Evolutionary conservation across 2,329 filamentous ascomycete species (phyloP).

Genomic region (Calycina marina): DNA sequence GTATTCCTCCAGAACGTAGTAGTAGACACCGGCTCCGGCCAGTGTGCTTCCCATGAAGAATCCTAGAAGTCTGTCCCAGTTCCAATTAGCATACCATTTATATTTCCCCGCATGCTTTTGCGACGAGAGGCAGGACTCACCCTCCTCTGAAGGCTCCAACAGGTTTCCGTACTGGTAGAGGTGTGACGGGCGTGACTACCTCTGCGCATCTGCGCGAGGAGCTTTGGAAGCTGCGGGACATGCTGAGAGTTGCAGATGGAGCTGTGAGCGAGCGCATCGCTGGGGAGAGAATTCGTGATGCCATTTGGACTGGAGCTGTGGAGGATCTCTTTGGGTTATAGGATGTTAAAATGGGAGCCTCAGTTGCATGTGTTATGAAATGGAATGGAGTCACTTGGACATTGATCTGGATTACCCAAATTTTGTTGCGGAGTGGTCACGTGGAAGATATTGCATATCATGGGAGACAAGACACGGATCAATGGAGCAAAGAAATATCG

Average conservation of each 20-base stretch:
- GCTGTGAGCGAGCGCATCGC: conserved; percentile 23
- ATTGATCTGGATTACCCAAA: no score
- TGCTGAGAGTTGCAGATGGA: conserved; percentile 14
- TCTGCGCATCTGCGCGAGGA: conserved; percentile 25
- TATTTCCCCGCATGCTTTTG: no score
- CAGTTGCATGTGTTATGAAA: no score
- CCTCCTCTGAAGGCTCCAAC: conserved; percentile 59
- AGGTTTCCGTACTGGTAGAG: conserved; percentile 44
- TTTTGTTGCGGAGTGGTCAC: no score
- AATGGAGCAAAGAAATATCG: no score
- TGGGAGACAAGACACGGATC: no score
- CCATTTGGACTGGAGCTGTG: no score
- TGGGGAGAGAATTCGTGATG: conserved; percentile 27
- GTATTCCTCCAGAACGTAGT: conserved; percentile 88
- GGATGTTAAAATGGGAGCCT: no score
- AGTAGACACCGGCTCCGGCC: conserved; percentile 72
- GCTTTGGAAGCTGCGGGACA: conserved; percentile 23
- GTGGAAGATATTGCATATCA: no score
- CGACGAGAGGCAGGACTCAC: conserved; percentile 39
- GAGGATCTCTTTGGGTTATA: no score
- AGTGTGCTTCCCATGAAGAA: conserved; percentile 77
- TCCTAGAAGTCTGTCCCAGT: conserved; percentile 73
- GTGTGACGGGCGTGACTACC: conserved; percentile 22
- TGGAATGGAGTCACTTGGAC: no score
- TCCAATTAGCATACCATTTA: no score